phyloP scores from a whole-genome alignment of 352 stramenopile genomes.

The Pythium utonaiense region DNA sequence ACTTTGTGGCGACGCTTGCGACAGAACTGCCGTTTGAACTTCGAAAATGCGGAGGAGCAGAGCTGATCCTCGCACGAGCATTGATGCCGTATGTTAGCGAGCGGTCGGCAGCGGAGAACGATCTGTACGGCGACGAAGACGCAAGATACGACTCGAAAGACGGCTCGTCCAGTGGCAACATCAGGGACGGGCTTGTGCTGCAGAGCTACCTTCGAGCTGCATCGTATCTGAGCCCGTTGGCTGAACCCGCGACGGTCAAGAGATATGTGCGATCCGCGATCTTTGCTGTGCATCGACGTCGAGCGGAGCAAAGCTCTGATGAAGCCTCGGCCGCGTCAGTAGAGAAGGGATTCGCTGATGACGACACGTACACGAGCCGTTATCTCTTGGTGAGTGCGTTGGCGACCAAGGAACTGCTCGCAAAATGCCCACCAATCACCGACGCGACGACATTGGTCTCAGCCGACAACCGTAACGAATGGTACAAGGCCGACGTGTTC shows the following conservation, averaged over 20 bases:
- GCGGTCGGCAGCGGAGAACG: conserved; percentile 64
- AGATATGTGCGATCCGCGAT: conserved; percentile 67
- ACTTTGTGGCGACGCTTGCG: conserved; percentile 69
- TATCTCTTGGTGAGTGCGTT: conserved; percentile 71
- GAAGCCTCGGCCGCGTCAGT: neutral
- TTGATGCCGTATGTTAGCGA: conserved; percentile 55
- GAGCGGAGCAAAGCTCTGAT: conserved; percentile 4
- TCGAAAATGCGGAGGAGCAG: conserved; percentile 55
- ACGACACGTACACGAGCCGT: conserved; percentile 42
- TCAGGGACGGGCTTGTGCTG: conserved; percentile 60
- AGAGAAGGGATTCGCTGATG: conserved; percentile 7
- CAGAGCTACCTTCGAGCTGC: conserved; percentile 73
- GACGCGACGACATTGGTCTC: conserved; percentile 31
- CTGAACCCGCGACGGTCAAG: conserved; percentile 36
- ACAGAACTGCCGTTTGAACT: conserved; percentile 69
- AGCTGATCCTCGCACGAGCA: conserved; percentile 49
- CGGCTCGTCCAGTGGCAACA: conserved; percentile 8
- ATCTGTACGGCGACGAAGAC: conserved; percentile 64
- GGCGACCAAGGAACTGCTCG: conserved; percentile 61
- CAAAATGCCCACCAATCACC: conserved; percentile 51
- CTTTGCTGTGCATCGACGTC: conserved; percentile 39
- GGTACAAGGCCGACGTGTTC: conserved; percentile 69
- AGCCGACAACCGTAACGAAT: conserved; percentile 43
- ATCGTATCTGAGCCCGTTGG: conserved; percentile 66
- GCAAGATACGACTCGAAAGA: conserved; percentile 37